Conservation (phyloP, 345 rosid species). For the Pugionium cornutum region DNA sequence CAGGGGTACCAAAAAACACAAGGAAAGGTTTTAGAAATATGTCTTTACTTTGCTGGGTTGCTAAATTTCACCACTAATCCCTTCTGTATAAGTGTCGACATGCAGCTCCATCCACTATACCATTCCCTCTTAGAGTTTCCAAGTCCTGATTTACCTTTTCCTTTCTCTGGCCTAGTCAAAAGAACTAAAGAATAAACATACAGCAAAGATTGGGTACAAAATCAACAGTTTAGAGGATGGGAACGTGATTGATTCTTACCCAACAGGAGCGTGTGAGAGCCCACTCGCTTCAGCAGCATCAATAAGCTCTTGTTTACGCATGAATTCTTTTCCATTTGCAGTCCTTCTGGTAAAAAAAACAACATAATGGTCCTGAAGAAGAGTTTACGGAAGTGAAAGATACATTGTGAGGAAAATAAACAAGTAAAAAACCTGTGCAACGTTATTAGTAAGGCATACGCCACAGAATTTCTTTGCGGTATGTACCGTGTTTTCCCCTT, state of each 20-base stretch:
- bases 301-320: conserved; percentile 84
- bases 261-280: conserved; percentile 71
- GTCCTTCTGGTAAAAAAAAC: conserved; percentile 51
- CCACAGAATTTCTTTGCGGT: conserved; percentile 81
- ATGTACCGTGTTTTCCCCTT: conserved; percentile 58
- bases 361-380: conserved; percentile 20
- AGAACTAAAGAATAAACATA: conserved; percentile 20
- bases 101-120: conserved; percentile 96
- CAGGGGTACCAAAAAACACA: background rate
- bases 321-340: conserved; percentile 62
- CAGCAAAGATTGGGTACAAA: conserved; percentile 7
- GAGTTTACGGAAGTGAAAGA: conserved; percentile 8
- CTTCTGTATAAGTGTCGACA: conserved; percentile 72
- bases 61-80: conserved; percentile 90
- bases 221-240: conserved; percentile 1
- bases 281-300: conserved; percentile 97
- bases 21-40: conserved; percentile 7
- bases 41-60: conserved; percentile 84
- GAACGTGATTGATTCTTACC: conserved; percentile 47
- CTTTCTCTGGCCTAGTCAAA: conserved; percentile 75
- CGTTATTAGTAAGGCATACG: conserved; percentile 79
- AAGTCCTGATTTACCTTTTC: conserved; percentile 67
- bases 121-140: conserved; percentile 79
- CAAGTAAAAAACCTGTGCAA: conserved; percentile 58
- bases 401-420: background rate